phyloP scores from a whole-genome alignment of 306 rosid species.

The Pterocarpus santalinus region DNA sequence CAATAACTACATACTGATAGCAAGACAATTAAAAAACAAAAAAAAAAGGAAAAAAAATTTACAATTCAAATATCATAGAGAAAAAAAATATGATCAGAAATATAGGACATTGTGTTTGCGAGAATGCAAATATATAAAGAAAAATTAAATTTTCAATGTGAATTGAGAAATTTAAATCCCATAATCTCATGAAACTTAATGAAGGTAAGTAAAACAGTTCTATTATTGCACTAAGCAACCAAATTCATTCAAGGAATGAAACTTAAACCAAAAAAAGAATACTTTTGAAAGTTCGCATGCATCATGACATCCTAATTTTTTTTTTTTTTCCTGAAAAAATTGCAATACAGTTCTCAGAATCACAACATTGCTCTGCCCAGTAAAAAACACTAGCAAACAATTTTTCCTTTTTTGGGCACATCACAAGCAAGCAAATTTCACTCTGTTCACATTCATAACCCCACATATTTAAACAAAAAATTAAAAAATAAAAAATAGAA shows the following conservation, averaged over 20 bases:
- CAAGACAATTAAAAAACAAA: neutral
- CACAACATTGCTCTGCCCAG: neutral
- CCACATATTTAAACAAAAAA: neutral
- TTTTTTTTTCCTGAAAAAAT: too few species aligned
- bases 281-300: neutral
- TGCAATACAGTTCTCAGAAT: neutral
- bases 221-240: neutral
- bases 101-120: neutral
- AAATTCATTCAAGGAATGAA: neutral
- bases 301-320: neutral
- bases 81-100: neutral
- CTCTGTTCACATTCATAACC: neutral
- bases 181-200: neutral
- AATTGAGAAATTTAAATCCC: constrained; percentile 1
- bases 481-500: neutral
- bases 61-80: neutral
- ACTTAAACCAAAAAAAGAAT: neutral
- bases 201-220: neutral
- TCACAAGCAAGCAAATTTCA: too few species aligned
- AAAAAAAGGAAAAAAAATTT: neutral
- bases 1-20: neutral
- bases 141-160: neutral
- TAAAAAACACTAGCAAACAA: too few species aligned
- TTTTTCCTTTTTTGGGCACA: too few species aligned
- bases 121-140: neutral